A percentile compares a stretch with the other conserved stretches of the same genome.
Conservation (phyloP, 805 yeast species). For the Pichia manshurica region DNA sequence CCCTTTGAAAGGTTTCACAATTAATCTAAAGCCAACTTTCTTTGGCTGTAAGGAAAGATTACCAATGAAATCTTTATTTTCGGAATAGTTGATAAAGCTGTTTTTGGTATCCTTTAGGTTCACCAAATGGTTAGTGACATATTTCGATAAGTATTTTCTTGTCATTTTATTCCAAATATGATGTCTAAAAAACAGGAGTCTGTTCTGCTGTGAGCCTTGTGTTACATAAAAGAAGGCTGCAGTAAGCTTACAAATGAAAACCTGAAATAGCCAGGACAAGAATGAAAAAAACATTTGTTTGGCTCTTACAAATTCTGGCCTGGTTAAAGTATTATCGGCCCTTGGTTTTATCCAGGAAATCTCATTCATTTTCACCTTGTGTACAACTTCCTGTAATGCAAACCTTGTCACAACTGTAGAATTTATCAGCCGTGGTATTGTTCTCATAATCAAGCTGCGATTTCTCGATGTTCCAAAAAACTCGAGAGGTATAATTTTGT, state of each 20-base stretch:
- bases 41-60: constrained; percentile 55
- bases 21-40: constrained; percentile 49
- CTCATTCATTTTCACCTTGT: constrained; percentile 36
- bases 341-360: constrained; percentile 51
- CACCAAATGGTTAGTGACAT: constrained; percentile 35
- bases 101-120: constrained; percentile 15
- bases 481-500: constrained; percentile 44
- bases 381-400: constrained; percentile 28
- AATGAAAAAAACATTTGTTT: constrained; percentile 35
- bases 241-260: constrained; percentile 42
- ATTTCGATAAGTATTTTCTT: constrained; percentile 37
- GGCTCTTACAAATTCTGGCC: constrained; percentile 39
- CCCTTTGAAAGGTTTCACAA: constrained; percentile 48
- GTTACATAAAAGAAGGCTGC: constrained; percentile 62
- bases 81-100: constrained; percentile 15
- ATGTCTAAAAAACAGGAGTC: constrained; percentile 49
- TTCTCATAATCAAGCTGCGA: constrained; percentile 34
- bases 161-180: constrained; percentile 48
- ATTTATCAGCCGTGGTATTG: constrained; percentile 34
- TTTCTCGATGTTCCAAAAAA: constrained; percentile 51
- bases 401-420: constrained; percentile 35
- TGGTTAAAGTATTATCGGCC: constrained; percentile 26
- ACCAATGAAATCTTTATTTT: constrained; percentile 33
- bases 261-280: constrained; percentile 52
- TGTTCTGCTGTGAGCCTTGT: constrained; percentile 39